Conservation (phyloP, 768 basidiomycete genomes). For the Suillus bovinus region DNA sequence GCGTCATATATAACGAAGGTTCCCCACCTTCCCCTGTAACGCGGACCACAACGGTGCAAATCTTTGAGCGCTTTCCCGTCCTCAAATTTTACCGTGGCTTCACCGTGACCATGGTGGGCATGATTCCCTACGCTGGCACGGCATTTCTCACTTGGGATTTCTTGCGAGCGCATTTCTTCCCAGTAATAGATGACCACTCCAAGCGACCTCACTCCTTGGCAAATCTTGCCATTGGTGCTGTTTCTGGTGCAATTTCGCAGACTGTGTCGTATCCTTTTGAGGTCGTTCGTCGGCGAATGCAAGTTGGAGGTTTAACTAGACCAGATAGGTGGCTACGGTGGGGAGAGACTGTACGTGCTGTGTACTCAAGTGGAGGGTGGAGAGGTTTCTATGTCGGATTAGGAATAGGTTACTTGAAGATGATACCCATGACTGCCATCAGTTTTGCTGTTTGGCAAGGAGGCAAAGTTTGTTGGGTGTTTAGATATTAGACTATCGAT, state of each 20-base stretch:
- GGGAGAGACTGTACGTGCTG: constrained; percentile 69
- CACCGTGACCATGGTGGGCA: constrained; percentile 85
- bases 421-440: constrained; percentile 94
- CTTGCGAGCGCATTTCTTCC: constrained; percentile 60
- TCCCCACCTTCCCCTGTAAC: constrained; percentile 24
- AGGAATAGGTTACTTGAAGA: constrained; percentile 89
- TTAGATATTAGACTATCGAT: constrained; percentile 5
- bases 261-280: constrained; percentile 95
- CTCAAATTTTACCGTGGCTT: constrained; percentile 98
- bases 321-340: constrained; percentile 79
- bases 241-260: constrained; percentile 84
- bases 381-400: constrained; percentile 91
- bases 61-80: constrained; percentile 65
- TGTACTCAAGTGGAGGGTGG: constrained; percentile 74
- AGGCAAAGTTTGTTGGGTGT: constrained; percentile 31
- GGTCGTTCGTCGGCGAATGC: constrained; percentile 89
- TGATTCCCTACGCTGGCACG: constrained; percentile 94
- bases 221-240: constrained; percentile 81
- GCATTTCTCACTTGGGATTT: constrained; percentile 93
- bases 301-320: constrained; percentile 83
- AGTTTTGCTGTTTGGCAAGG: constrained; percentile 89
- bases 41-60: constrained; percentile 23
- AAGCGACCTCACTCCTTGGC: constrained; percentile 45
- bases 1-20: constrained; percentile 72
- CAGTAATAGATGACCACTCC: constrained; percentile 42